Conservation (phyloP, 1,284 basidiomycete species). For the Cryptococcus depauperatus region DNA sequence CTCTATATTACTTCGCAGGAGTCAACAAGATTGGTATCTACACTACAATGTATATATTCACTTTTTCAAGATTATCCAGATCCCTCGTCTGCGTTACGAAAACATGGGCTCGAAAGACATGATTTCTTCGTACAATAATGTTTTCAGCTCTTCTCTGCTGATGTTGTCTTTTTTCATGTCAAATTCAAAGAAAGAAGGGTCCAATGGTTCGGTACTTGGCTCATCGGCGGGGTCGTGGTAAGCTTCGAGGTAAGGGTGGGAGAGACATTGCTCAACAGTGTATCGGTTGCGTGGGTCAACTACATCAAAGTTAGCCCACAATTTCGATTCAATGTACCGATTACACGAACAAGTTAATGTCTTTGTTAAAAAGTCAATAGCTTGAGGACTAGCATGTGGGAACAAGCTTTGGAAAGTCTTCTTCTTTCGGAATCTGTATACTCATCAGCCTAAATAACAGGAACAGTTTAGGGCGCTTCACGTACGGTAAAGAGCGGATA, state of each 20-base stretch:
- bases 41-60: too few relatives aligned
- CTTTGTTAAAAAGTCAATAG: constrained; percentile 85
- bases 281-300: constrained; percentile 91
- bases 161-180: constrained; percentile 91
- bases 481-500: constrained; percentile 65
- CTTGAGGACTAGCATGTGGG: constrained; percentile 75
- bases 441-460: not conserved
- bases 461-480: not conserved
- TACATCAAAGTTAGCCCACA: constrained; percentile 20
- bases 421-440: constrained; percentile 61
- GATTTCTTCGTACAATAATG: constrained; percentile 57
- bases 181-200: constrained; percentile 88
- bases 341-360: constrained; percentile 61
- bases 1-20: too few relatives aligned
- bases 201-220: constrained; percentile 79
- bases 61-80: too few relatives aligned
- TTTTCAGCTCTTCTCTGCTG: constrained; percentile 70
- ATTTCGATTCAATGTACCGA: too few relatives aligned
- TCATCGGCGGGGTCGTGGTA: constrained; percentile 86
- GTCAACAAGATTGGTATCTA: too few relatives aligned
- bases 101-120: constrained; percentile 60
- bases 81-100: too few relatives aligned
- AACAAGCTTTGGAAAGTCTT: constrained; percentile 69
- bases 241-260: constrained; percentile 83
- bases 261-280: constrained; percentile 80